Evolutionary conservation across 495 filamentous ascomycete species (phyloP).

Genomic region (Penicillium herquei): DNA sequence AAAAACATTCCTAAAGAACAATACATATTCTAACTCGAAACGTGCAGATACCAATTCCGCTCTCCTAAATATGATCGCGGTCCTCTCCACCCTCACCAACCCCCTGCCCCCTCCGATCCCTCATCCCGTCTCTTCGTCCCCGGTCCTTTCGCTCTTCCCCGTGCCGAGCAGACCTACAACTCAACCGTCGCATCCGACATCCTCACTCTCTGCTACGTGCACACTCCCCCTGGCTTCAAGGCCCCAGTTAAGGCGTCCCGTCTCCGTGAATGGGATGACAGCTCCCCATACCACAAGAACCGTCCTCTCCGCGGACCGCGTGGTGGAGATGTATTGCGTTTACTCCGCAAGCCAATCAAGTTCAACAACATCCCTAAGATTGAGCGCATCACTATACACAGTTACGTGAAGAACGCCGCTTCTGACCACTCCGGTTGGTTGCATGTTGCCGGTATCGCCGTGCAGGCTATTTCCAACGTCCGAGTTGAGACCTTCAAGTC

Average conservation of each 20-base stretch:
- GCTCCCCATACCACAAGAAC: slow-evolving; percentile 91
- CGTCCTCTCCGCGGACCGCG: slow-evolving; percentile 78
- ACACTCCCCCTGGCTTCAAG: slow-evolving; percentile 71
- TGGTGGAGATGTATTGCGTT: slow-evolving; percentile 64
- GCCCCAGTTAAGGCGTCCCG: slow-evolving; percentile 62
- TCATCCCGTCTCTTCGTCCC: slow-evolving; percentile 86
- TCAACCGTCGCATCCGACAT: slow-evolving; percentile 85
- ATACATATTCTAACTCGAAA: neutral
- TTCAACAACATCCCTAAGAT: slow-evolving; percentile 86
- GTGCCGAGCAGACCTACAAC: slow-evolving; percentile 86
- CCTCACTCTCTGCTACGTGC: slow-evolving; percentile 82
- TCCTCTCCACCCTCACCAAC: slow-evolving; percentile 88
- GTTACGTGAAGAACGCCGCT: slow-evolving; percentile 62
- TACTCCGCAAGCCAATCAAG: slow-evolving; percentile 72
- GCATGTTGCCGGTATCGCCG: slow-evolving; percentile 74
- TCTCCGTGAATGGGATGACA: slow-evolving; percentile 82
- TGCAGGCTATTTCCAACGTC: slow-evolving; percentile 85
- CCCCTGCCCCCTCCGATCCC: slow-evolving; percentile 78
- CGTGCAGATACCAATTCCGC: slow-evolving; percentile 79
- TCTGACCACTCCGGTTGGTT: slow-evolving; percentile 64
- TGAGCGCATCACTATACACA: slow-evolving; percentile 75
- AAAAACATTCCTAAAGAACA: slow-evolving; percentile 1
- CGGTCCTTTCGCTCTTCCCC: slow-evolving; percentile 86
- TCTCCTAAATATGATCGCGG: slow-evolving; percentile 92
- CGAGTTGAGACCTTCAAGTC: slow-evolving; percentile 66